A percentile compares a stretch with the other conserved stretches of the same genome.
These are phyloP conservation scores for Lepiota brunneoincarnata DNA, from an alignment of 768 basidiomycete species.

Conservation along the genomic window DNA sequence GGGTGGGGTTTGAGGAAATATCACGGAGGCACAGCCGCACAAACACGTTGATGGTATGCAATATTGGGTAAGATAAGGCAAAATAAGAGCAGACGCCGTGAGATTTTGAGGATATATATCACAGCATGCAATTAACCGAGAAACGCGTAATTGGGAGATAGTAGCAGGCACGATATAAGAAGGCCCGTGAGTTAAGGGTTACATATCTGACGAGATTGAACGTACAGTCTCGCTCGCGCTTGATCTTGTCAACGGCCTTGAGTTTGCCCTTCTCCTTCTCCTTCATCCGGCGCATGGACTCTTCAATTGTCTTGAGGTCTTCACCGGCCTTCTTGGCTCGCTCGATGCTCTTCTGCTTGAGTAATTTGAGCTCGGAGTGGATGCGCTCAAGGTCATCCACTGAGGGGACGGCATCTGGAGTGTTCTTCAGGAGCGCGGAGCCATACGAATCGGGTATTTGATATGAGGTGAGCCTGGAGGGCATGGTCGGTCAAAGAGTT, in stretches of 20 bases:
- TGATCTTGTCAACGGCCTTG: slow-evolving; percentile 66
- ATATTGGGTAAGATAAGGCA: background rate
- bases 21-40: background rate
- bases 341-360: slow-evolving; percentile 54
- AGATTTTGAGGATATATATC: background rate
- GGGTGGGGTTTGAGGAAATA: slow-evolving; percentile 2
- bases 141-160: slow-evolving; percentile 19
- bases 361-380: slow-evolving; percentile 54
- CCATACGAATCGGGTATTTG: slow-evolving; percentile 44
- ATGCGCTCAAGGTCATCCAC: slow-evolving; percentile 70
- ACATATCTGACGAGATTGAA: slow-evolving; percentile 27
- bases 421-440: slow-evolving; percentile 61
- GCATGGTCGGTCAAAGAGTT: slow-evolving; percentile 39
- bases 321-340: slow-evolving; percentile 73
- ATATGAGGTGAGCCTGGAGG: slow-evolving; percentile 56
- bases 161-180: slow-evolving; percentile 11
- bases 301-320: slow-evolving; percentile 72
- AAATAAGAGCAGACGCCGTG: background rate
- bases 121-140: slow-evolving; percentile 22
- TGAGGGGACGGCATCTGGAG: slow-evolving; percentile 64
- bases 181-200: slow-evolving; percentile 17
- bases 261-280: slow-evolving; percentile 76
- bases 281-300: slow-evolving; percentile 72
- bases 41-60: background rate
- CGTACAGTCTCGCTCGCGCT: slow-evolving; percentile 76